Percentiles rank a stretch among this genome's conserved stretches.
Conservation (phyloP, 129 eudicot genomes). For the Pseudognaphalium luteoalbum region DNA sequence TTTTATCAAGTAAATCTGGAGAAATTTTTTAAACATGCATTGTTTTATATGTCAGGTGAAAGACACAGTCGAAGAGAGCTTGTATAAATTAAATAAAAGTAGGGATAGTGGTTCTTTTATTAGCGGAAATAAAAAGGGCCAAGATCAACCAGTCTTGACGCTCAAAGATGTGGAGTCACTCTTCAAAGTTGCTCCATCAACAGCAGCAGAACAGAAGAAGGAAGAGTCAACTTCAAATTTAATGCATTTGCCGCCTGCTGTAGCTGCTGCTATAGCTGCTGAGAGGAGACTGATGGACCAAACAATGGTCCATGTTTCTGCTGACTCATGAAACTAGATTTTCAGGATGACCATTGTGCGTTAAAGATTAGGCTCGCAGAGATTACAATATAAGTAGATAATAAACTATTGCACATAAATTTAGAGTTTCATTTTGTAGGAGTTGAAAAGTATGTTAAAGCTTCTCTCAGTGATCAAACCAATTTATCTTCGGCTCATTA, state of each 20-base stretch:
- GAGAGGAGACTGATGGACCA: conserved; percentile 64
- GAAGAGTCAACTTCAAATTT: conserved; percentile 45
- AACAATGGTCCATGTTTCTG: neutral
- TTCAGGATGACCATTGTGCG: too few relatives aligned
- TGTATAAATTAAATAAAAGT: conserved; percentile 76
- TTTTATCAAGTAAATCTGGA: neutral
- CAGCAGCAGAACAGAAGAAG: conserved; percentile 23
- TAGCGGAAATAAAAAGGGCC: conserved; percentile 85
- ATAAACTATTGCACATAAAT: too few relatives aligned
- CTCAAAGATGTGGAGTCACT: conserved; percentile 83
- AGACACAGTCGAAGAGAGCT: conserved; percentile 90
- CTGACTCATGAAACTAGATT: too few relatives aligned
- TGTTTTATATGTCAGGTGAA: conserved; percentile 57
- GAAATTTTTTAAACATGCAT: neutral
- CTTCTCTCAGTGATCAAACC: neutral
- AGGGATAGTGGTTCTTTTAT: conserved; percentile 55
- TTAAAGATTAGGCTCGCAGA: too few relatives aligned
- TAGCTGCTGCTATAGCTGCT: conserved; percentile 83
- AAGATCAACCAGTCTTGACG: conserved; percentile 84
- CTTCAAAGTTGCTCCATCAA: conserved; percentile 56
- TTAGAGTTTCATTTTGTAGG: neutral
- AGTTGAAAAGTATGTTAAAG: neutral
- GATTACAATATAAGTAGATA: too few relatives aligned
- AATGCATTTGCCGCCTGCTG: conserved; percentile 76
- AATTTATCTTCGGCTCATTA: too few relatives aligned